These are phyloP conservation scores for Lavandula angustifolia DNA, from an alignment of 257 asterid genomes.

Conservation along the genomic window DNA sequence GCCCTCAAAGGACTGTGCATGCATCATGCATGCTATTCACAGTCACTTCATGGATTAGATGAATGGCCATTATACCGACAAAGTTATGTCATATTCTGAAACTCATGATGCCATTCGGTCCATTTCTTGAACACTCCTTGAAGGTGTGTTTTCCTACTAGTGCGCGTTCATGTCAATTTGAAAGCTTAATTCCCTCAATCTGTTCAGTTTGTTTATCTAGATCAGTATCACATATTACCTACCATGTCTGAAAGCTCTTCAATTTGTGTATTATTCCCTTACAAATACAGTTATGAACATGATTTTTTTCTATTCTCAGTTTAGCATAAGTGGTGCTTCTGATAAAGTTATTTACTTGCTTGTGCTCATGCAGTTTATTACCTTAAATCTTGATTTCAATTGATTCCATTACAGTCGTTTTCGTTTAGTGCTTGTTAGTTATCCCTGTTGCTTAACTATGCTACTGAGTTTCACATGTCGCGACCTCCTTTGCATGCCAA, in stretches of 20 bases:
- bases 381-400: not conserved
- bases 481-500: conserved; percentile 1
- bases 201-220: not conserved
- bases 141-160: conserved; percentile 34
- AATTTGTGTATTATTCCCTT: not conserved
- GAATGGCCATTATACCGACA: conserved; percentile 15
- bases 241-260: not conserved
- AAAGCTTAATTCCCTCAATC: conserved; percentile 20
- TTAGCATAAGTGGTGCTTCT: not conserved
- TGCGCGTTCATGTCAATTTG: conserved; percentile 37
- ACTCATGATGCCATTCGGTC: conserved; percentile 19
- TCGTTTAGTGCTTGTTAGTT: conserved; percentile 10
- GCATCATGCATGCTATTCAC: not conserved
- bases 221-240: not conserved
- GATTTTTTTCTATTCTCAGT: not conserved
- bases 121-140: conserved; percentile 32
- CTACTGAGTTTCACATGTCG: not conserved
- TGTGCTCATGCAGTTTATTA: not conserved
- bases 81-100: not conserved
- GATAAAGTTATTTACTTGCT: not conserved
- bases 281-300: not conserved
- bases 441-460: not conserved
- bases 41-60: not conserved
- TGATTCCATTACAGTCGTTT: not conserved
- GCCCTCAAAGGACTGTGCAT: not conserved